Evolutionary conservation across 768 basidiomycete species (phyloP), one percentile per base, ranked within the genome.

Genomic region (Boletus fagicola): DNA sequence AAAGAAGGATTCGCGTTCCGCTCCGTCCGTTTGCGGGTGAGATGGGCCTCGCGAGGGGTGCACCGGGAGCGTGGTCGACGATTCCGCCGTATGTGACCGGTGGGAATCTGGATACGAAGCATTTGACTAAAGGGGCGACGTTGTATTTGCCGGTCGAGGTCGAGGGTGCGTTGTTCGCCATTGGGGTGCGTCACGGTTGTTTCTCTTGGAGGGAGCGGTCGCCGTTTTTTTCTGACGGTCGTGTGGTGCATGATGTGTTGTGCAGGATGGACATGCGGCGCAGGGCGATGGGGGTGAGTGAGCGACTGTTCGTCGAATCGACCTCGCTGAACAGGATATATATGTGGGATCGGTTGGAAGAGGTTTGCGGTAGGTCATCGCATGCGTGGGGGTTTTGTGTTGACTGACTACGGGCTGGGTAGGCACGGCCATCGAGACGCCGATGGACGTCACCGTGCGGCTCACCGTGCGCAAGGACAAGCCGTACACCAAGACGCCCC

Each of bases 341-440:
- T 22, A 7, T n/a, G 8, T 22, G 39, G 24, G 18, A 15, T 24
- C 22, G 16, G 28, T 42, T 36, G 47, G 36, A 49, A 85, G 84
- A 85, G 76, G 82, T 85, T 43, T 84, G 82, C 59, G 83, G 83
- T 83, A 66, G 38, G 79, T 68, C 16, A 31, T 45, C 16, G 42
- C 4, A 45, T 26, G 30, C 5, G 26, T 31, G 24, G n/a, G 16
- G 26, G 12, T 40, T 12, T 40, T n/a, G 8, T 36, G 51, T 40
- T 5, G 36, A 31, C 36, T 31, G 42, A 48, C 33, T 10, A 18
- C 9, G 35, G 24, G 10, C 16, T 6, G 22, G 13, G 22, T 24
- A 83, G 85, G 85, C 26, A 82, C 82, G 8, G 85, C 85, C 2
- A 85, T 86, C 48, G 85, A 85, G 65, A 85, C 85, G 7, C 78